Evolutionary conservation across 768 basidiomycete genomes (phyloP).

Genomic region (Pulveroboletus frians): DNA sequence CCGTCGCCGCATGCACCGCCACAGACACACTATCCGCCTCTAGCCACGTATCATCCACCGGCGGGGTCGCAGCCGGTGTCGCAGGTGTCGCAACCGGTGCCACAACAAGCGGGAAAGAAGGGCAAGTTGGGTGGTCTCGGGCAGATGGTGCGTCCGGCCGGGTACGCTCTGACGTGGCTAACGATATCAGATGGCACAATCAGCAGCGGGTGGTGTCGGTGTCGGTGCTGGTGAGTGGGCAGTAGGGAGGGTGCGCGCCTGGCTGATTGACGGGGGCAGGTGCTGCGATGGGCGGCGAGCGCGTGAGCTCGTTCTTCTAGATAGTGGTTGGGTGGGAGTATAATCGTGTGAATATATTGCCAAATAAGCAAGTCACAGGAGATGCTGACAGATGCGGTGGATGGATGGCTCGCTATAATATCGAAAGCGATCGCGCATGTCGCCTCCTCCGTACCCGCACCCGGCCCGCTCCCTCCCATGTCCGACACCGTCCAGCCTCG

Average conservation of each 20-base stretch:
- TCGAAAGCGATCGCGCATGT: conserved; percentile 5
- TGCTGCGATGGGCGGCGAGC: conserved; percentile 39
- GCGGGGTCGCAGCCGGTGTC: conserved; percentile 38
- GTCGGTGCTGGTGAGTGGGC: conserved; percentile 40
- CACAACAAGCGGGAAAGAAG: conserved; percentile 33
- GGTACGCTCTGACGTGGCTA: not conserved
- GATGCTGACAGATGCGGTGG: conserved; percentile 31
- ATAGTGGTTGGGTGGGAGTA: conserved; percentile 17
- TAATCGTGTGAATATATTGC: conserved; percentile 23
- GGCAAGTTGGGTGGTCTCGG: conserved; percentile 38
- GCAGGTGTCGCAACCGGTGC: conserved; percentile 31
- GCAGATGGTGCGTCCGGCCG: conserved; percentile 27
- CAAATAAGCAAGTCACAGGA: conserved; percentile 12
- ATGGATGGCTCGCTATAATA: conserved; percentile 24
- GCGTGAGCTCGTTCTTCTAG: conserved; percentile 48
- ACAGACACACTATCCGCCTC: conserved; percentile 12
- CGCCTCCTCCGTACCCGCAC: too few species aligned
- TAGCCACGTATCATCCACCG: conserved; percentile 4
- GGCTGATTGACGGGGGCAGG: conserved; percentile 27
- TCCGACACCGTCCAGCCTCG: conserved; percentile 15
- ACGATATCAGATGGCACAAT: conserved; percentile 24
- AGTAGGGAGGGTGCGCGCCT: too few species aligned
- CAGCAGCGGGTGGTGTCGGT: conserved; percentile 40
- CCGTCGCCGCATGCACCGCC: conserved; percentile 12
- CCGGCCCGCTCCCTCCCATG: conserved; percentile 10